Conservation (phyloP, 73 alveolate species). For the Stentor roeselii region DNA sequence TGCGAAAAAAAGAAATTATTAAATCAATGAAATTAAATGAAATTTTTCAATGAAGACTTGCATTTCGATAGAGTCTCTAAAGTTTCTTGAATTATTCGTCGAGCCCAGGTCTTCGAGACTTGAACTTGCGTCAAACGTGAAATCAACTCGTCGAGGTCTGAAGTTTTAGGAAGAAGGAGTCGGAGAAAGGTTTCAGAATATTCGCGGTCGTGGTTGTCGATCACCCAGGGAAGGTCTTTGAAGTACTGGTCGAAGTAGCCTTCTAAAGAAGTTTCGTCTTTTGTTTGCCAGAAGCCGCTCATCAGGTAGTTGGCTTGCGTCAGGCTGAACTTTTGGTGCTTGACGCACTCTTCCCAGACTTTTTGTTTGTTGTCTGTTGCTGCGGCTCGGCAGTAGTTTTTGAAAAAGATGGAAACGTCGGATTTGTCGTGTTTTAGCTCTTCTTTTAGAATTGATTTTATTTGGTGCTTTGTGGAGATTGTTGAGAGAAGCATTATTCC, state of each 20-base stretch:
- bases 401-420: background rate
- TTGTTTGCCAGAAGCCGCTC: background rate
- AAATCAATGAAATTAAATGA: too few relatives aligned
- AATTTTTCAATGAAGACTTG: background rate
- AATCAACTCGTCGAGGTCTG: background rate
- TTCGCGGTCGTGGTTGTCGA: background rate
- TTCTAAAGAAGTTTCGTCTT: background rate
- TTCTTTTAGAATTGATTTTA: background rate
- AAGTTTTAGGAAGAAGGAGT: background rate
- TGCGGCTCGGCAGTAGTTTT: background rate
- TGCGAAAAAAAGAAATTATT: background rate
- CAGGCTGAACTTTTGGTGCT: background rate
- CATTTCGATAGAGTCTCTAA: background rate
- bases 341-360: background rate
- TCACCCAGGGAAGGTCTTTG: background rate
- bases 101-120: background rate
- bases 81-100: background rate
- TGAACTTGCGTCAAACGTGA: background rate
- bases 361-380: constrained; percentile 4
- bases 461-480: background rate
- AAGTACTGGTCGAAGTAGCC: background rate
- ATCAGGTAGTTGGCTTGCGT: background rate
- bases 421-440: constrained; percentile 14
- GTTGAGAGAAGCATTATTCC: background rate
- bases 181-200: constrained; percentile 1